phyloP scores from a whole-genome alignment of 352 stramenopile species.

The Globisporangium lucens region DNA sequence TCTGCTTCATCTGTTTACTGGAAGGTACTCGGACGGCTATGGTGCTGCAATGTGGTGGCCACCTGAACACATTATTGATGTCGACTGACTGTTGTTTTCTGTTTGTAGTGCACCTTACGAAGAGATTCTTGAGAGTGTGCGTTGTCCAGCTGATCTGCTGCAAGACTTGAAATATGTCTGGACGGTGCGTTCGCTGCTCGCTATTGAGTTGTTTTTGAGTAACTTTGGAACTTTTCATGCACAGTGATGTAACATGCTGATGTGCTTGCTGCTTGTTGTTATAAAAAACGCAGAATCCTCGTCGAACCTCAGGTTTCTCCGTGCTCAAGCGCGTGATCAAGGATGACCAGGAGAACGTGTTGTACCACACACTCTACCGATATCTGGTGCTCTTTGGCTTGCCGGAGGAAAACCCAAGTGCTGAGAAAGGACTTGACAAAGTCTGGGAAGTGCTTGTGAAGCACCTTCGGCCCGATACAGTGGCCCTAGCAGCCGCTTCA shows the following conservation, averaged over 20 bases:
- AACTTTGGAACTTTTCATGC: background rate
- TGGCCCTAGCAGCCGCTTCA: background rate
- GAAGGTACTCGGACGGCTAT: slow-evolving; percentile 41
- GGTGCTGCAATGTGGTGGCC: background rate
- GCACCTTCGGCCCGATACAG: slow-evolving; percentile 48
- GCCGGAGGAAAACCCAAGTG: slow-evolving; percentile 50
- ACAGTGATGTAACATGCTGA: background rate
- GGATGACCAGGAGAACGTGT: slow-evolving; percentile 73
- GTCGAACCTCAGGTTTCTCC: slow-evolving; percentile 59
- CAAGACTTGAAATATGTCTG: slow-evolving; percentile 87
- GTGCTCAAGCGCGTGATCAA: slow-evolving; percentile 59
- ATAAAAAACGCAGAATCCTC: slow-evolving; percentile 23
- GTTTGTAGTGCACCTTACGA: slow-evolving; percentile 92
- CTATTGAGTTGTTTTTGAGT: background rate
- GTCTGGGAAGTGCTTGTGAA: slow-evolving; percentile 66
- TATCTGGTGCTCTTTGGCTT: slow-evolving; percentile 96
- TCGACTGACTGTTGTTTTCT: slow-evolving; percentile 2
- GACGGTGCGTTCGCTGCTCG: slow-evolving; percentile 43
- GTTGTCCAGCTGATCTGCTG: slow-evolving; percentile 85
- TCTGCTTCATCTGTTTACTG: slow-evolving; percentile 96
- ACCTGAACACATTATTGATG: background rate
- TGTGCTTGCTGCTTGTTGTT: background rate
- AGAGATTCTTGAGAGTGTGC: slow-evolving; percentile 94
- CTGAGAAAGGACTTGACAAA: slow-evolving; percentile 32
- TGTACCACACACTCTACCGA: slow-evolving; percentile 96